phyloP scores from a whole-genome alignment of 768 basidiomycete species.

The Phallus indusiatus region DNA sequence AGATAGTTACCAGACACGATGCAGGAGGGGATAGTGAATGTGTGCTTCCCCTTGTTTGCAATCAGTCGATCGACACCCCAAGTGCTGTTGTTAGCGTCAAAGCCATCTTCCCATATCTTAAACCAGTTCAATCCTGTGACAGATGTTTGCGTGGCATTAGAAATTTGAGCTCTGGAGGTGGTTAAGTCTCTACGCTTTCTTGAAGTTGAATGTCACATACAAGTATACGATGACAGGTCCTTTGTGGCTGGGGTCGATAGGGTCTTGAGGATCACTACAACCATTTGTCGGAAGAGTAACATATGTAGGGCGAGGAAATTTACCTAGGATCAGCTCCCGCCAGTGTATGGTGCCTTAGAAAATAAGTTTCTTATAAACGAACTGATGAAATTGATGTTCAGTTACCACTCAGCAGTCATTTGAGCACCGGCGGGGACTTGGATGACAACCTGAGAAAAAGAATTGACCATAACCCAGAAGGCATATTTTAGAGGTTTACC shows the following conservation, averaged over 20 bases:
- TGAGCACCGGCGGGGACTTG: conserved; percentile 41
- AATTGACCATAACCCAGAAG: neutral
- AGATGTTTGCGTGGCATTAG: conserved; percentile 33
- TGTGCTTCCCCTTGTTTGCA: conserved; percentile 39
- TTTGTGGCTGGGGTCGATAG: conserved; percentile 42
- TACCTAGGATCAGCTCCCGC: conserved; percentile 30
- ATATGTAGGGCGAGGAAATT: too few relatives aligned
- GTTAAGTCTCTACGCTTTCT: neutral
- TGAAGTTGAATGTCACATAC: conserved; percentile 22
- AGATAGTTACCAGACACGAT: conserved; percentile 40
- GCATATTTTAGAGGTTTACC: neutral
- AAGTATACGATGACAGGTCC: conserved; percentile 44
- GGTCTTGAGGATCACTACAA: conserved; percentile 33
- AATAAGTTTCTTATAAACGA: too few relatives aligned
- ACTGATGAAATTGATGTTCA: neutral
- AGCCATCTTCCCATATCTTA: conserved; percentile 38
- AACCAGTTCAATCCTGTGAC: conserved; percentile 46
- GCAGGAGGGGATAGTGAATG: conserved; percentile 37
- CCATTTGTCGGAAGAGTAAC: neutral
- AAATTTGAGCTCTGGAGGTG: conserved; percentile 32
- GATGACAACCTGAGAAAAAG: conserved; percentile 25
- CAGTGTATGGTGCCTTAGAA: conserved; percentile 34
- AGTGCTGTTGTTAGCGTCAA: conserved; percentile 1
- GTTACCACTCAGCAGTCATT: conserved; percentile 39
- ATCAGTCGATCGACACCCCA: conserved; percentile 43